Base-by-base conservation (phyloP, 352 stramenopile species). In the Aphanomyces cochlioides region DNA sequence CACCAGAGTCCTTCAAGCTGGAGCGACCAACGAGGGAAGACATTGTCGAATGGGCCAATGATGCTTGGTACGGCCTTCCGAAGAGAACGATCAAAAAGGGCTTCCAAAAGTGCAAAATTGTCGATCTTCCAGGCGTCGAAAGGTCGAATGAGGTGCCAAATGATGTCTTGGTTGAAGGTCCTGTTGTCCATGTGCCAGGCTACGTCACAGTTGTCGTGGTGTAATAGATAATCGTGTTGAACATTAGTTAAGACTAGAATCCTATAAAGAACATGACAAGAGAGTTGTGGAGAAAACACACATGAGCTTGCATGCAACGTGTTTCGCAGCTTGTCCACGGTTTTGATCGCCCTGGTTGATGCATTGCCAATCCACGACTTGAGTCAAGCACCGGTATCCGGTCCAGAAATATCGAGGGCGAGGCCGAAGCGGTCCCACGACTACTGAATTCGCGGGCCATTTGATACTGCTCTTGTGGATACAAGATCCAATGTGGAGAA, bases 341-440 rank as follows among this genome's bases (percentile, higher is more conserved):
- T 19, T 34, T 12, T 21, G n/a, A 58, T 21, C 28, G 8, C 8
- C 50, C n/a, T 58, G n/a, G 37, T 58, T 12, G n/a, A 53, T 53
- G 50, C 50, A n/a, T 58, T 10, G 50, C 50, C 28, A n/a, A 58
- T 34, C 50, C 50, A 58, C 37, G 37, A 34, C 28, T 34, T 38
- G 50, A 58, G 50, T 38, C 2, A 34, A 58, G 37, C 50, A 34
- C 50, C 50, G 50, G n/a, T 58, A n/a, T n/a, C 45, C 45, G 45
- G 45, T n/a, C 13, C 45, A 53, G 45, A 15, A 53, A 58, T 21
- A 38, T 34, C 8, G 37, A 38, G 50, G n/a, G 50, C 50, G 28
- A 58, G 50, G 50, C 50, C 45, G 45, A 53, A 19, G 45, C 13
- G 50, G 50, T 58, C 50, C 50, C 50, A 58, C 50, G 50, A 58